phyloP scores from a whole-genome alignment of 257 asterid genomes.

The Nicotiana undulata region DNA sequence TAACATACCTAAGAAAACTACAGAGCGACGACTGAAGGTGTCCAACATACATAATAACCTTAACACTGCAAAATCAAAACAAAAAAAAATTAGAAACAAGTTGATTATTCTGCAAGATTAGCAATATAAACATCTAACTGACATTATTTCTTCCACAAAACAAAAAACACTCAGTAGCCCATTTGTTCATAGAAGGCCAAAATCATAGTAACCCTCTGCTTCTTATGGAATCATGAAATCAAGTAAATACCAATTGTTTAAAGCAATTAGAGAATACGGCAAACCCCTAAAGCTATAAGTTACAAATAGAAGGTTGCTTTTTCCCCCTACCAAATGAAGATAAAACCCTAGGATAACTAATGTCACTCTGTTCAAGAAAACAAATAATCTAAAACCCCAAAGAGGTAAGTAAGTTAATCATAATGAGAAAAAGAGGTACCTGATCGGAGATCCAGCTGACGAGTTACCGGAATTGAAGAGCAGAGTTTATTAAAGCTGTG shows the following conservation, averaged over 20 bases:
- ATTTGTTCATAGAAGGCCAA: neutral
- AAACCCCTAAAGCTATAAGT: neutral
- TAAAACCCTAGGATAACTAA: neutral
- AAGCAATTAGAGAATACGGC: neutral
- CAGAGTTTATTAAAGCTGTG: neutral
- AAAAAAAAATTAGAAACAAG: neutral
- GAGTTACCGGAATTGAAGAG: neutral
- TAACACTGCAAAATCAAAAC: neutral
- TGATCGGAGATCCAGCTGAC: neutral
- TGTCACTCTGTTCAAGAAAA: neutral
- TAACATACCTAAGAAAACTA: conserved; percentile 5
- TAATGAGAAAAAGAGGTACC: neutral
- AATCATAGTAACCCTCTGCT: neutral
- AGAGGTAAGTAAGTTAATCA: neutral
- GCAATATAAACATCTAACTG: neutral
- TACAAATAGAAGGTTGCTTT: neutral
- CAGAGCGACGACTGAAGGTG: conserved; percentile 12
- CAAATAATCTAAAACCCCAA: neutral
- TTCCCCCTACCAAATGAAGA: neutral
- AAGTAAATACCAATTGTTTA: neutral
- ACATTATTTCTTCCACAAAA: neutral
- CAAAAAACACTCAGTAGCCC: neutral
- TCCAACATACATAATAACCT: conserved; percentile 23
- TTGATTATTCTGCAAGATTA: neutral
- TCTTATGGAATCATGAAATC: neutral